Base-by-base conservation (phyloP, 2,329 filamentous ascomycete genomes). In the Pseudohalonectria lignicola region DNA sequence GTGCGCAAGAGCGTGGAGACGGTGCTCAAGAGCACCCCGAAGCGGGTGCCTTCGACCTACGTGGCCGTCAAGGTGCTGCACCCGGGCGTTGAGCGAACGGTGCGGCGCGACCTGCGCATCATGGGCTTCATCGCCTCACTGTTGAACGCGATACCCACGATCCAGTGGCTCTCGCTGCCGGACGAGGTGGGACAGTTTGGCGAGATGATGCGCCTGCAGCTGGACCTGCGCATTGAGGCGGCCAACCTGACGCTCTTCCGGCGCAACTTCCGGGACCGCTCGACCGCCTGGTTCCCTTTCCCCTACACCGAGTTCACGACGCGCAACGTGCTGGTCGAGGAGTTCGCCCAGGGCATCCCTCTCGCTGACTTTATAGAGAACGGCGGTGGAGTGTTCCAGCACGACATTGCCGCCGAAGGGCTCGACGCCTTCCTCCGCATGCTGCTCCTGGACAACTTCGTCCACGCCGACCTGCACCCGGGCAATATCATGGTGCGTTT, bases 401-500 rank as follows among this genome's bases (percentile, higher is more conserved):
- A 86, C 50, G 90, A 95, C 46, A 94, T 98, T 45, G 88, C 92
- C 4, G 81, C 94, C 41, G 90, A 96, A 62, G 92, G 92, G 0
- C 74, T 98, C 0, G 88, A 98, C 55, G 88, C 90, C 3, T 98
- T 98, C 59, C 63, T 98, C 36, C 86, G 88, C 51, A 98, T 98
- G 92, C 66, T 98, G 13, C 71, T 98, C 11, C 81, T 98, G 29
- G 92, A 98, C 59, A 98, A 98, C 57, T 98, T 98, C 57, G 81
- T 95, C 19, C 92, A 98, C 54, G 90, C 92, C 5, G 92, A 98
- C 55, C 65, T 98, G 21, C 92, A 98, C 55, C 92, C 92, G 0
- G 92, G 92, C 19, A 98, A 98, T 57, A 96, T 98, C 61, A 96
- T 98, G 88, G 90, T 98, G 34, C 86, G 93, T 45, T 98, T 98